phyloP scores from a whole-genome alignment of 1,284 basidiomycete genomes.

The Ustilago bromivora region DNA sequence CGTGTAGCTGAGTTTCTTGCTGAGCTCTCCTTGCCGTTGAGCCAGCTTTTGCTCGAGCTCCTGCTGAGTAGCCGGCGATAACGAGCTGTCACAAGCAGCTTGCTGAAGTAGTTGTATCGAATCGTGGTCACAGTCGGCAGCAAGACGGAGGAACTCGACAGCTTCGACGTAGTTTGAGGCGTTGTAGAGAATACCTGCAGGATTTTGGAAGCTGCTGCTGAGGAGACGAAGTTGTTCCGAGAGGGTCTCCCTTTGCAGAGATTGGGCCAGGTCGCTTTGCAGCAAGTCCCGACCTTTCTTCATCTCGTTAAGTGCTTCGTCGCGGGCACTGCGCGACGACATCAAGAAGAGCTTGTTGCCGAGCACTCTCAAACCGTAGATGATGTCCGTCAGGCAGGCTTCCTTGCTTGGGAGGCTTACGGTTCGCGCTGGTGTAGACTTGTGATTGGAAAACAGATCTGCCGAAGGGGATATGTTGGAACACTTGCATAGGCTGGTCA shows the following conservation, averaged over 20 bases:
- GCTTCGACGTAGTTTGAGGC: slow-evolving; percentile 59
- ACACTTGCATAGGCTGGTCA: slow-evolving; percentile 19
- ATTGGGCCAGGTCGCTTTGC: slow-evolving; percentile 7
- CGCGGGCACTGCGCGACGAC: slow-evolving; percentile 23
- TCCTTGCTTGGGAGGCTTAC: slow-evolving; percentile 25
- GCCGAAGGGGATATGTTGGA: background rate
- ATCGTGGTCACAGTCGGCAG: slow-evolving; percentile 53
- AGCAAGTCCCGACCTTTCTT: slow-evolving; percentile 22
- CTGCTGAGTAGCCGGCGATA: slow-evolving; percentile 8
- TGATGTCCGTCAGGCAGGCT: slow-evolving; percentile 34
- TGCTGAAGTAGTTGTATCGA: slow-evolving; percentile 25
- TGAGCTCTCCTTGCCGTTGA: slow-evolving; percentile 19
- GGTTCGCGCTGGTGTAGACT: slow-evolving; percentile 14
- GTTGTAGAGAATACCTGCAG: slow-evolving; percentile 70
- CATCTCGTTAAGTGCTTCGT: slow-evolving; percentile 26
- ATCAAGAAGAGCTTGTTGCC: slow-evolving; percentile 43
- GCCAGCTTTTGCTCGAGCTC: slow-evolving; percentile 8
- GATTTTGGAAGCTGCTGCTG: slow-evolving; percentile 69
- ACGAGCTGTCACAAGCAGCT: background rate
- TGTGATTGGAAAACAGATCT: background rate
- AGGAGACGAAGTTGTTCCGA: slow-evolving; percentile 50
- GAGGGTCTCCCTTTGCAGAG: slow-evolving; percentile 11
- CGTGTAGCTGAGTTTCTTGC: slow-evolving; percentile 48
- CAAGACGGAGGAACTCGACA: slow-evolving; percentile 52
- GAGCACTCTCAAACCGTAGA: slow-evolving; percentile 38